Conservation (phyloP, 1,284 basidiomycete species). For the Melanopsichium pennsylvanicum region DNA sequence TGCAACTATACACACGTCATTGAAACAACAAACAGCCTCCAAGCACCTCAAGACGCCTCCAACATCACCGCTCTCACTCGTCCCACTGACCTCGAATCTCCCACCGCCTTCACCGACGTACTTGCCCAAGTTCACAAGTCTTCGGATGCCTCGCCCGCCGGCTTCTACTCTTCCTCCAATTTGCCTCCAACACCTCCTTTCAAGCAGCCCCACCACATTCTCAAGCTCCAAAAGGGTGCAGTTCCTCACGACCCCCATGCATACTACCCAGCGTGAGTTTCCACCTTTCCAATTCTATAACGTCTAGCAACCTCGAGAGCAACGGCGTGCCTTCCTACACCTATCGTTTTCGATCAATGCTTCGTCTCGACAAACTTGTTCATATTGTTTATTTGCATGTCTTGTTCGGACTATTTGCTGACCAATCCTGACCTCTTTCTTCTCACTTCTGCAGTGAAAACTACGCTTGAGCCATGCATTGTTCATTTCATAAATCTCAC, state of each 20-base stretch:
- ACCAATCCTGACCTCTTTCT: no score
- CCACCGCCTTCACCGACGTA: constrained; percentile 64
- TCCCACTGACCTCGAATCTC: constrained; percentile 58
- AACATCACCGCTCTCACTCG: constrained; percentile 56
- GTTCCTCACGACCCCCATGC: constrained; percentile 60
- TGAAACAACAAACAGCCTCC: constrained; percentile 39
- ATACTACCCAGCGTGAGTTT: constrained; percentile 61
- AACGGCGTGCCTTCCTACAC: no score
- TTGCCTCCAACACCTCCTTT: constrained; percentile 63
- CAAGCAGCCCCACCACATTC: constrained; percentile 58
- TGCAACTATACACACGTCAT: no score
- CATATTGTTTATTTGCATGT: no score
- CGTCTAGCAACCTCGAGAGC: no score
- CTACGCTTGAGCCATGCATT: not conserved
- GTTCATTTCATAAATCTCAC: not conserved
- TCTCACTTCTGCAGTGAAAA: not conserved
- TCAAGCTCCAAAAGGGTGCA: constrained; percentile 62
- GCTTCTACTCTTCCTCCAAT: constrained; percentile 56
- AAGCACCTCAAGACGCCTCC: constrained; percentile 51
- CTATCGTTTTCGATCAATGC: no score
- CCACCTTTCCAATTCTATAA: no score
- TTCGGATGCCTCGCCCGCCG: constrained; percentile 22
- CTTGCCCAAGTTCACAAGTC: constrained; percentile 60
- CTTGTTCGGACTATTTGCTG: no score
- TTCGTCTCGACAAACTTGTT: no score